These are phyloP conservation scores for Neonectria faginata DNA, from an alignment of 2,329 filamentous ascomycete species.

Conservation along the genomic window DNA sequence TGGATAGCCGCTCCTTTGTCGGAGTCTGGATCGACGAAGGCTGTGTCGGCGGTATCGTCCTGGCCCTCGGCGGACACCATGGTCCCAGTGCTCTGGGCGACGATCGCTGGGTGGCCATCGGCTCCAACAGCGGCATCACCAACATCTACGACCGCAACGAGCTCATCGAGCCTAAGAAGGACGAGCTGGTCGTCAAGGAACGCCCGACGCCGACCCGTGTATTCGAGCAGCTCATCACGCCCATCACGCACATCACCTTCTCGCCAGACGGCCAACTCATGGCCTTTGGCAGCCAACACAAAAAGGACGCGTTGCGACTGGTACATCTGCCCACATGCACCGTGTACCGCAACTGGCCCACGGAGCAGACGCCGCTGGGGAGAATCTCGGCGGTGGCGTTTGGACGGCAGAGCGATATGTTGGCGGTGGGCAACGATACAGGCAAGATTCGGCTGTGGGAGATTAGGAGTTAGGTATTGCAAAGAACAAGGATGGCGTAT, in stretches of 20 bases:
- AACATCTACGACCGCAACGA: conserved; percentile 90
- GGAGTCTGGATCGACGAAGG: conserved; percentile 92
- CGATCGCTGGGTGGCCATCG: conserved; percentile 90
- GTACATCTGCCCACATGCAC: conserved; percentile 93
- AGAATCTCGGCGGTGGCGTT: conserved; percentile 82
- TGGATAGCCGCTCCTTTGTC: conserved; percentile 75
- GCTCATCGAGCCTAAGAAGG: conserved; percentile 61
- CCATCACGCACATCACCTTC: conserved; percentile 83
- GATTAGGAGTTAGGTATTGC: conserved; percentile 70
- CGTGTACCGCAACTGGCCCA: conserved; percentile 98
- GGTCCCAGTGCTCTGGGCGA: conserved; percentile 75
- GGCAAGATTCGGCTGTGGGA: conserved; percentile 95
- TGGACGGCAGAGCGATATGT: conserved; percentile 71
- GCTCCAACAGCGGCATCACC: conserved; percentile 86
- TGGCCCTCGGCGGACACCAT: conserved; percentile 79
- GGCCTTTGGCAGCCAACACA: conserved; percentile 86
- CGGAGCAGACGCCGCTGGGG: conserved; percentile 86
- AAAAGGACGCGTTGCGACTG: conserved; percentile 87
- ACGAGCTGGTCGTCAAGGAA: conserved; percentile 67
- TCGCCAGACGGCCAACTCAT: conserved; percentile 90
- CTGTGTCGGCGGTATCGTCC: conserved; percentile 83
- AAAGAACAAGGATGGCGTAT: conserved; percentile 40
- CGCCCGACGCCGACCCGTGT: conserved; percentile 78
- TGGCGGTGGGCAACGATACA: conserved; percentile 89
- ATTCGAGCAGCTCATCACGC: conserved; percentile 89